phyloP scores from a whole-genome alignment of 306 rosid species.

The Lotus japonicus region DNA sequence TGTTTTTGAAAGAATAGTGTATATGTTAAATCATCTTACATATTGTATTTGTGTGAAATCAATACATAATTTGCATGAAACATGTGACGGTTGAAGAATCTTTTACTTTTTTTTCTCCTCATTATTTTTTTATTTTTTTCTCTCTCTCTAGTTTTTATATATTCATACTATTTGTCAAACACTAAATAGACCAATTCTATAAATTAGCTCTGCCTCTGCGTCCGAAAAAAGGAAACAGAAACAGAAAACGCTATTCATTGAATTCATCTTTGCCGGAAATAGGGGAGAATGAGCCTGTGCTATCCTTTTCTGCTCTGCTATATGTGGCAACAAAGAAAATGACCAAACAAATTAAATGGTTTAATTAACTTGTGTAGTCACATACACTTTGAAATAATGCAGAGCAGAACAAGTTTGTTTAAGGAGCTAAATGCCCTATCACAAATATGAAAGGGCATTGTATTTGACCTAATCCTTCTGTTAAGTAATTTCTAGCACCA shows the following conservation, averaged over 20 bases:
- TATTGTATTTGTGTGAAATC: no score
- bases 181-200: neutral
- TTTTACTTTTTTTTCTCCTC: no score
- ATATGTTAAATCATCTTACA: no score
- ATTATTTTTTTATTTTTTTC: no score
- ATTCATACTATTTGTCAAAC: no score
- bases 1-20: no score
- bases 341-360: slow-evolving; percentile 19
- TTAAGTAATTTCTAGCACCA: neutral
- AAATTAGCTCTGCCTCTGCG: neutral
- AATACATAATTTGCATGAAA: no score
- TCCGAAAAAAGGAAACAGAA: neutral
- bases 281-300: slow-evolving; percentile 23
- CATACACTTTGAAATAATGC: slow-evolving; percentile 8
- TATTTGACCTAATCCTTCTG: neutral
- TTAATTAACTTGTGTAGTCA: slow-evolving; percentile 12
- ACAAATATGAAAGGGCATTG: slow-evolving; percentile 24
- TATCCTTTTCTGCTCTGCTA: slow-evolving; percentile 31
- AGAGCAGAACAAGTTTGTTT: neutral
- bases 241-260: neutral
- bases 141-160: no score
- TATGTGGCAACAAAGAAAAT: slow-evolving; percentile 21
- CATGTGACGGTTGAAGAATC: no score
- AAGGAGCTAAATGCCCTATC: neutral
- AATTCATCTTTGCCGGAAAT: slow-evolving; percentile 24